Percentiles rank a stretch among this genome's conserved stretches.
phyloP scores from a whole-genome alignment of 257 asterid species.

The Penstemon newberryi region DNA sequence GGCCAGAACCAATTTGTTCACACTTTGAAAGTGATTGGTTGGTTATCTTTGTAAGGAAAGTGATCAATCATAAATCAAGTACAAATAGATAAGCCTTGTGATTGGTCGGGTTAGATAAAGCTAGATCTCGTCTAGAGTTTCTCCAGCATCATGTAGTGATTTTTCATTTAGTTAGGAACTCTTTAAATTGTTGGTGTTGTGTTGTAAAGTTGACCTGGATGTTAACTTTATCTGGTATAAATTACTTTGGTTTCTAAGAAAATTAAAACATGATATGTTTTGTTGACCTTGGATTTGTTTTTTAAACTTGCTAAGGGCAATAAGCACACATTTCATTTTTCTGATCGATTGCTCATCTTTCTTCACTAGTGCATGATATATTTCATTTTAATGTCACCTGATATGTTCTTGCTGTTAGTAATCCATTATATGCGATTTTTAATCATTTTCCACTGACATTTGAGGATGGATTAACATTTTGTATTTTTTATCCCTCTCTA shows the following conservation, averaged over 20 bases:
- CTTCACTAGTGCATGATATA: neutral
- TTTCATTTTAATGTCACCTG: neutral
- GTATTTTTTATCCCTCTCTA: slow-evolving; percentile 15
- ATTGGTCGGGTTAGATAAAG: too few species aligned
- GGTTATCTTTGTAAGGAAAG: neutral
- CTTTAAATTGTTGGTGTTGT: neutral
- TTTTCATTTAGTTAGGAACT: neutral
- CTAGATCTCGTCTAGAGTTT: neutral
- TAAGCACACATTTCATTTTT: neutral
- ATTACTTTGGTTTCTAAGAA: slow-evolving; percentile 46
- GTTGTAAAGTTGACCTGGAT: slow-evolving; percentile 1
- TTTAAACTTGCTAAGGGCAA: too few species aligned
- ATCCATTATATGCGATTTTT: neutral
- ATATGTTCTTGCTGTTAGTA: neutral
- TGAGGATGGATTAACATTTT: neutral
- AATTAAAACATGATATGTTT: slow-evolving; percentile 40
- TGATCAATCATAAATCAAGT: too few species aligned
- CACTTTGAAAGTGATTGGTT: neutral
- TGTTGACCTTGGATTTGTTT: too few species aligned
- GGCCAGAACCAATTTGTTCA: neutral
- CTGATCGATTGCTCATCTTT: neutral
- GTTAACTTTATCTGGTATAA: neutral
- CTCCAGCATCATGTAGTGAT: neutral
- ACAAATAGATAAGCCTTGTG: too few species aligned
- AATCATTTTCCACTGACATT: too few species aligned